Evolutionary conservation across 768 basidiomycete species (phyloP), one percentile per base, ranked within the genome.

Genomic region (Mycena haematopus): DNA sequence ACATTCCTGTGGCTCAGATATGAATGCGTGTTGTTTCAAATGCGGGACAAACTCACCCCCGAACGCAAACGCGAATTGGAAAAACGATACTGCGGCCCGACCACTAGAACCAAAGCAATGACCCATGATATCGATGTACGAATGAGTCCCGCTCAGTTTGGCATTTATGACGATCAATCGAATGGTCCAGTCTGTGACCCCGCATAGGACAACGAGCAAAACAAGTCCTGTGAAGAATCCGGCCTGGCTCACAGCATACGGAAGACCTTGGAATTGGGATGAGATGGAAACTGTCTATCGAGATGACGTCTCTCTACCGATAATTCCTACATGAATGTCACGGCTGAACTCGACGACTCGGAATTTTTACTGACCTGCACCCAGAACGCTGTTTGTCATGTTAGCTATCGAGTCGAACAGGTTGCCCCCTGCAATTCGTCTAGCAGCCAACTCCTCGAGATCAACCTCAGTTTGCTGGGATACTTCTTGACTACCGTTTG

Each of bases 41-140:
- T 35, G 13, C 31, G n/a, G n/a, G n/a, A 51, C 6, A 31, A 29
- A 74, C 85, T 55, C 70, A 89, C 95, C 96, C 70, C 97, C 97
- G 67, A 97, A 97, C 9, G 97, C 97, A 72, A 99, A 99, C 4
- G 95, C 82, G 72, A 99, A 99, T 73, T 99, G 97, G 73, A 99
- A 99, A 74, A 98, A 90, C 0, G 96, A 96, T 19, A 97, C 93
- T 0, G 93, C 93, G 2, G 93, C 93, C 54, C 94, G 86, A n/a
- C 97, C 97, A 56, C 88, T 89, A 14, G 85, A 75, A 8, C 97
- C 97, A 75, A 96, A 99, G 75, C 93, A 96, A 53, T 87, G 90
- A 72, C 92, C 81, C 95, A 98, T 96, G 57, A 97, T 91, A 68
- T 91, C 95, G 61, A 96, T 95, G 71, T 98, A 98, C 2, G 93